Evolutionary conservation across 192 early-diverging fungal species (phyloP), one percentile per base, ranked within the genome.

Genomic region (Linnemannia hyalina): DNA sequence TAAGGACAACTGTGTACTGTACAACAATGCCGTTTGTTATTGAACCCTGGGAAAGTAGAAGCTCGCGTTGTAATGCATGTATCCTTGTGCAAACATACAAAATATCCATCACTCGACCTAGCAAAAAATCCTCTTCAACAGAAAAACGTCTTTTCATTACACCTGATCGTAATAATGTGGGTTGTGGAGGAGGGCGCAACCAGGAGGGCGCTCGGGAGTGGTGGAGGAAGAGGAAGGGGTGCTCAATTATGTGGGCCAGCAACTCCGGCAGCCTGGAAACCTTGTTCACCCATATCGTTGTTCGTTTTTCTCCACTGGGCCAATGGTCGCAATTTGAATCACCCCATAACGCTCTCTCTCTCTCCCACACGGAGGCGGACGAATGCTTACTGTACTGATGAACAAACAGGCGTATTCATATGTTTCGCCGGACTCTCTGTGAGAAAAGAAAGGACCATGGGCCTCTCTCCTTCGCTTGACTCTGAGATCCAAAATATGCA

Each of bases 311-410:
- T 77, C 76, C 76, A 77, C 65, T 77, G 76, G 2, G 26, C n/a
- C 10, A n/a, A 29, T 10, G 29, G 77, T 78, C 77, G 77, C 68
- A 20, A n/a, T 78, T 78, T 78, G 35, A 78, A 78, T 78, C 68
- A 57, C 68, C 36, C 69, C 77, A 78, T 78, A 26, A 22, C 26
- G 15, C 38, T 52, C 38, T 44, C 42, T 23, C 65, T 49, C 40
- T 36, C 38, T 63, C 60, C 54, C 54, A 76, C 57, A 63, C 20
- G 8, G 22, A 23, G 8, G 44, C 65, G 26, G 63, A 69, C 42
- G 60, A 65, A 65, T 65, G 60, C 60, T 77, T 41, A 69, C 46
- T 77, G 63, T 41, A 69, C 46, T 77, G 63, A 68, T 10, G 63
- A 69, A 20, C 49, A 52, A 52, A 52, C 32, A 69, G 42, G 65